Conservation (phyloP, 176 grass and related monocot species). For the Carex littledalei region DNA sequence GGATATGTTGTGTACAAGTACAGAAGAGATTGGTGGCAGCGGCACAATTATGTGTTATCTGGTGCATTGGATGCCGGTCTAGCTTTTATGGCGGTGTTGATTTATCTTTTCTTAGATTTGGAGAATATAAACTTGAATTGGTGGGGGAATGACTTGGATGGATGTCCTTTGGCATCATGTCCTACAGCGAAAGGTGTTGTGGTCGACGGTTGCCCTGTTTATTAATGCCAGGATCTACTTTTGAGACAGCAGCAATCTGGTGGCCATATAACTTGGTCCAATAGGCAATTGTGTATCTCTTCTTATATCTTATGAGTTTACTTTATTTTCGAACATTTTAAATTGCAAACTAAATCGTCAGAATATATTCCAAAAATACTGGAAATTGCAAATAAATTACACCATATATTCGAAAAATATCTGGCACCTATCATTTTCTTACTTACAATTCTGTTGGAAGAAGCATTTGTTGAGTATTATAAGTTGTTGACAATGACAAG, state of each 20-base stretch:
- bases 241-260: constrained; percentile 93
- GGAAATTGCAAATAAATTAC: neutral
- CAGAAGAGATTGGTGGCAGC: constrained; percentile 73
- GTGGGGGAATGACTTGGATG: constrained; percentile 90
- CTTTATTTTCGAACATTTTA: neutral
- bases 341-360: neutral
- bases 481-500: neutral
- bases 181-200: constrained; percentile 65
- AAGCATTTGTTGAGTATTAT: neutral
- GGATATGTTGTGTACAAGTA: constrained; percentile 84
- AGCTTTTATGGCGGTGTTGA: constrained; percentile 84
- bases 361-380: neutral
- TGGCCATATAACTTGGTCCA: constrained; percentile 91
- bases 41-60: constrained; percentile 86
- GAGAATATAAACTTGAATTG: constrained; percentile 62
- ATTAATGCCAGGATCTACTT: constrained; percentile 8
- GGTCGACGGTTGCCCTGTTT: constrained; percentile 62
- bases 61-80: constrained; percentile 84
- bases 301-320: neutral
- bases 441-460: neutral
- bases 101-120: constrained; percentile 79
- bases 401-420: neutral
- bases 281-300: neutral
- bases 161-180: constrained; percentile 78
- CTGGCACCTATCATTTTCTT: neutral